These are phyloP conservation scores for Sporisorium sorghi DNA, from an alignment of 1,284 basidiomycete genomes.

Conservation along the genomic window DNA sequence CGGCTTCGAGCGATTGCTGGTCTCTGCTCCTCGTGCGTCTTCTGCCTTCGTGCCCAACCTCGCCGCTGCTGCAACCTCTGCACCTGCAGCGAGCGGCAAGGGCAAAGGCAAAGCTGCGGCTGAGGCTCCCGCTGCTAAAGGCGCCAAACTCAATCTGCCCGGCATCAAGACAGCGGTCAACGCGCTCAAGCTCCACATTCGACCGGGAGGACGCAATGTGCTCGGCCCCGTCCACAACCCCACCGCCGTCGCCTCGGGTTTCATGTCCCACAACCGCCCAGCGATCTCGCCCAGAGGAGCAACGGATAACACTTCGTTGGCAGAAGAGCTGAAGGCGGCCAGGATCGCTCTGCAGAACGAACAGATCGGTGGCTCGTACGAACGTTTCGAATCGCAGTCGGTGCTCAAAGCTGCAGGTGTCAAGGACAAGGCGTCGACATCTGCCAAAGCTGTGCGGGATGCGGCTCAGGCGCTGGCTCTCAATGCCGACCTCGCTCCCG, in stretches of 20 bases:
- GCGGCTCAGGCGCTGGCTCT: slow-evolving; percentile 35
- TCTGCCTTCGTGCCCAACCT: slow-evolving; percentile 27
- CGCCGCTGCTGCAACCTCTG: slow-evolving; percentile 15
- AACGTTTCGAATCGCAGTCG: slow-evolving; percentile 13
- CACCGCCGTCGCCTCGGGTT: slow-evolving; percentile 21
- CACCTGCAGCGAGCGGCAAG: slow-evolving; percentile 28
- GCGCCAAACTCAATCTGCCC: slow-evolving; percentile 32
- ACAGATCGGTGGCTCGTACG: slow-evolving; percentile 40
- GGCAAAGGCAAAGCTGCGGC: slow-evolving; percentile 32
- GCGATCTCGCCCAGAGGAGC: background rate
- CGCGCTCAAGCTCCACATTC: slow-evolving; percentile 46
- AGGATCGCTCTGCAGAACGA: slow-evolving; percentile 37
- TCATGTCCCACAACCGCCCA: slow-evolving; percentile 17
- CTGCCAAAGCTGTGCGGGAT: slow-evolving; percentile 24
- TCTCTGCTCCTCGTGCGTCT: slow-evolving; percentile 24
- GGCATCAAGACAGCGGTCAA: slow-evolving; percentile 40
- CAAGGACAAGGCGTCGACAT: background rate
- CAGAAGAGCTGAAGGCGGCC: slow-evolving; percentile 29
- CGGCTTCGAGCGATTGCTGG: slow-evolving; percentile 29
- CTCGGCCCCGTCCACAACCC: slow-evolving; percentile 35
- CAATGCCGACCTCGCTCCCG: slow-evolving; percentile 34
- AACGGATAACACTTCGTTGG: slow-evolving; percentile 27
- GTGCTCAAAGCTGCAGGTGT: slow-evolving; percentile 32
- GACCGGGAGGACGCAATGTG: slow-evolving; percentile 34
- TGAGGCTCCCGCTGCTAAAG: slow-evolving; percentile 14